phyloP scores from a whole-genome alignment of 2,329 filamentous ascomycete genomes.

The Fusarium chuoi region DNA sequence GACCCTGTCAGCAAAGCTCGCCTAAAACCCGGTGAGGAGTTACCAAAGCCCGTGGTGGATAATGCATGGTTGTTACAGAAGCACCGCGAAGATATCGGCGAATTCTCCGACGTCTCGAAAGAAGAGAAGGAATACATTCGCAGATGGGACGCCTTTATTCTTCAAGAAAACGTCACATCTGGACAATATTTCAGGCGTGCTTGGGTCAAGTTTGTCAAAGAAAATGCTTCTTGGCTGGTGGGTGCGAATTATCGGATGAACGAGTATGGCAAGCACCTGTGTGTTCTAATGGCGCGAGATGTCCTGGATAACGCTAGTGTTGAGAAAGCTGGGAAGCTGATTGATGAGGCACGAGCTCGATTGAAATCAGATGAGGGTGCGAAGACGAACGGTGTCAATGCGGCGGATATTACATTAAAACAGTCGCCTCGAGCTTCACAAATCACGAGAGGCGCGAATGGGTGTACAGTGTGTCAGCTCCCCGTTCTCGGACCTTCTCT shows the following conservation, averaged over 20 bases:
- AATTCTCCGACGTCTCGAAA: constrained; percentile 65
- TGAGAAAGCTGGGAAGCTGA: constrained; percentile 53
- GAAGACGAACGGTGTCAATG: constrained; percentile 17
- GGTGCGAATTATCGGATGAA: constrained; percentile 58
- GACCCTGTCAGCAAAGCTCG: constrained; percentile 66
- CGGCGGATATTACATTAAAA: constrained; percentile 33
- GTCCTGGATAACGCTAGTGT: constrained; percentile 58
- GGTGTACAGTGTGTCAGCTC: constrained; percentile 60
- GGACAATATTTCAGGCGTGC: constrained; percentile 62
- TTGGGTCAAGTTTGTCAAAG: constrained; percentile 62
- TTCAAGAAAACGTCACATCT: constrained; percentile 61
- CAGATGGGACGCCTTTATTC: constrained; percentile 67
- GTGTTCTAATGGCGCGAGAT: constrained; percentile 61
- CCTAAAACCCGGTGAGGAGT: constrained; percentile 59
- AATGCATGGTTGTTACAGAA: constrained; percentile 68
- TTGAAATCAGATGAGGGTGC: constrained; percentile 14
- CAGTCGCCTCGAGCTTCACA: constrained; percentile 49
- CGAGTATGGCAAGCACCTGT: constrained; percentile 66
- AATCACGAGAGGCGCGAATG: constrained; percentile 55
- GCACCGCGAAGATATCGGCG: constrained; percentile 66
- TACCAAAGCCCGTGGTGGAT: constrained; percentile 58
- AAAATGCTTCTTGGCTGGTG: constrained; percentile 64
- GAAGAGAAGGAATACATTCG: constrained; percentile 68
- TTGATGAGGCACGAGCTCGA: constrained; percentile 56
- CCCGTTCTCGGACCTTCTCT: constrained; percentile 59